Evolutionary conservation across 75 land plant genomes (phyloP).

Genomic region (Pinus taeda): DNA sequence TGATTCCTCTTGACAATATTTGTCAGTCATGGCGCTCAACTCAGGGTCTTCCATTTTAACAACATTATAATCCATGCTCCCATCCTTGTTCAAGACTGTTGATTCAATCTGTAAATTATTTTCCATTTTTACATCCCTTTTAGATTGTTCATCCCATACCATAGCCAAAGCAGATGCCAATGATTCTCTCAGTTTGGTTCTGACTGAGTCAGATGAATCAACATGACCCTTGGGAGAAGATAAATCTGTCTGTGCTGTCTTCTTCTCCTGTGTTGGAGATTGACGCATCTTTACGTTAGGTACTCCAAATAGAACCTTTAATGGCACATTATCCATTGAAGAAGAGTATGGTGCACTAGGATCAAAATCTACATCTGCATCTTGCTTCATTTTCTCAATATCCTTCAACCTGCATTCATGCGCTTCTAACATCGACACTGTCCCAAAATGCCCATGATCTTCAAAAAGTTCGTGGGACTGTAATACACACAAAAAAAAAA

Average conservation of each 20-base stretch:
- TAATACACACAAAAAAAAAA: too few relatives aligned
- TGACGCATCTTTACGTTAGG: background rate
- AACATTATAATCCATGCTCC: background rate
- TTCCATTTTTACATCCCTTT: background rate
- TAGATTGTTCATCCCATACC: constrained; percentile 21
- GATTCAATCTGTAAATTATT: constrained; percentile 8
- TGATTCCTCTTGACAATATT: background rate
- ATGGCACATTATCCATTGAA: constrained; percentile 7
- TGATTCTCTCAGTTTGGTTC: constrained; percentile 78
- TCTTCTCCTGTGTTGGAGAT: constrained; percentile 8
- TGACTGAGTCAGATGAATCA: constrained; percentile 46
- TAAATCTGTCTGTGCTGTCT: background rate
- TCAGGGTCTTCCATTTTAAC: background rate
- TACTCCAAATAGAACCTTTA: constrained; percentile 11
- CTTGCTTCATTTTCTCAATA: too few relatives aligned
- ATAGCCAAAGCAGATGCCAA: constrained; percentile 63
- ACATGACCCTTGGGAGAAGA: constrained; percentile 23
- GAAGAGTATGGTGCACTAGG: background rate
- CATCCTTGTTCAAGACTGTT: background rate
- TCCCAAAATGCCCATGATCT: too few relatives aligned
- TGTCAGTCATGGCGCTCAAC: background rate
- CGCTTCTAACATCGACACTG: too few relatives aligned
- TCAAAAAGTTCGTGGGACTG: too few relatives aligned
- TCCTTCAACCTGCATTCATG: too few relatives aligned
- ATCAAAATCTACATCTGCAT: too few relatives aligned